phyloP scores from a whole-genome alignment of 148 eudicot genomes.

The Nepenthes gracilis region DNA sequence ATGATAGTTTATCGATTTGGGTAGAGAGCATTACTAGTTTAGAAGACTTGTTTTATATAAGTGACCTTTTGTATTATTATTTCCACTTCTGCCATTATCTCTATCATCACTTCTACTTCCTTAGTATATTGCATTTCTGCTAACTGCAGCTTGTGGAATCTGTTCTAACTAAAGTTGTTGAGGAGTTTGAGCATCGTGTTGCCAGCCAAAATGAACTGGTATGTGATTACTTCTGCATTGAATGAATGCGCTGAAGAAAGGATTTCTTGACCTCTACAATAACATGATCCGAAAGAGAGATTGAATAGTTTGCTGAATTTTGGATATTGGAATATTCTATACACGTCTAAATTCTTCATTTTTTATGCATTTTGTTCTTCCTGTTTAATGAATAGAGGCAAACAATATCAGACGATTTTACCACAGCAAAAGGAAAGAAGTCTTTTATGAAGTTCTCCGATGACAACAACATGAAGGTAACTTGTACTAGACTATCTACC shows the following conservation, averaged over 20 bases:
- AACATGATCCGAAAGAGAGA: neutral
- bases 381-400: conserved; percentile 32
- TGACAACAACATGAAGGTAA: conserved; percentile 33
- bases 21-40: no score
- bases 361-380: conserved; percentile 1
- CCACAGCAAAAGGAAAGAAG: conserved; percentile 29
- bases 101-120: no score
- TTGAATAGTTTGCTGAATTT: neutral
- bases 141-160: conserved; percentile 74
- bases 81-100: no score
- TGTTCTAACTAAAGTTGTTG: conserved; percentile 66
- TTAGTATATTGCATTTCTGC: conserved; percentile 3
- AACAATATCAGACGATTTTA: conserved; percentile 25
- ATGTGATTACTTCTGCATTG: conserved; percentile 5
- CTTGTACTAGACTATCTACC: conserved; percentile 1
- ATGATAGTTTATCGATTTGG: no score
- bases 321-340: neutral
- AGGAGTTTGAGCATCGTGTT: conserved; percentile 84
- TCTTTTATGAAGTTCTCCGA: conserved; percentile 26
- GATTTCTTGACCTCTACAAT: no score
- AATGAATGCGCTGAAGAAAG: neutral
- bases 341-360: neutral
- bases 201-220: conserved; percentile 51
- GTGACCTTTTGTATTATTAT: no score
- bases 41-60: no score